Base-by-base conservation (phyloP, 345 rosid species). In the Kandelia obovata region DNA sequence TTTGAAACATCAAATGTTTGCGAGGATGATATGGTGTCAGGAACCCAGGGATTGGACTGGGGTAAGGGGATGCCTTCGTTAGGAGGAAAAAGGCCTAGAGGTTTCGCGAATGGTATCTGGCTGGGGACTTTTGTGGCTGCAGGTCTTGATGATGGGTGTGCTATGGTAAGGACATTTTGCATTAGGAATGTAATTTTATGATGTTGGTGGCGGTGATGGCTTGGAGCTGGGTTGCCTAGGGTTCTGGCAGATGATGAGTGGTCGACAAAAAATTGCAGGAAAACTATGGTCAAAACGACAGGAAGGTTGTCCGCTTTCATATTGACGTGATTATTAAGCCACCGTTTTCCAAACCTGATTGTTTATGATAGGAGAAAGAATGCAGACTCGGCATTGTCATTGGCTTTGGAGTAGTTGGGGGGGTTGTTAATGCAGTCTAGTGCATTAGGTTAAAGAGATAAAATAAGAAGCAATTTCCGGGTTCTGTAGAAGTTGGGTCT, bases 21-120 rank as follows among this genome's bases (percentile, higher is more conserved):
- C 37, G 76, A 13, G 28, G 82, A 71, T 0, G 55, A 51, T 43
- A 77, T 78, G 3, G 74, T 5, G 25, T 19, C 63, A 0, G 73
- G 73, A 51, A 31, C 16, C 15, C 60, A n/a, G 1, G 81, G 80
- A 31, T 57, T 16, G 4, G 83, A 64, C 63, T 77, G 76, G 1
- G 78, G 66, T 19, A 85, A 13, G 1, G 87, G 89, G 68, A 87
- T 85, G 31, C 87, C 89, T 37, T 66, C 70, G 3, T 17, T 61
- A 4, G 84, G 87, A 69, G 89, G 89, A 20, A 85, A 85, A 30
- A 68, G 66, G 51, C 83, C 85, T 55, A 67, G 43, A 25, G 87
- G 87, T 66, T 87, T 84, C 1, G 79, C 67, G 53, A 87, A 87
- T 28, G 88, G 88, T 11, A 85, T 76, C 47, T 51, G 78, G 51